Evolutionary conservation across 805 yeast species (phyloP), one percentile per base, ranked within the genome.

Genomic region (Hanseniaspora guilliermondii): DNA sequence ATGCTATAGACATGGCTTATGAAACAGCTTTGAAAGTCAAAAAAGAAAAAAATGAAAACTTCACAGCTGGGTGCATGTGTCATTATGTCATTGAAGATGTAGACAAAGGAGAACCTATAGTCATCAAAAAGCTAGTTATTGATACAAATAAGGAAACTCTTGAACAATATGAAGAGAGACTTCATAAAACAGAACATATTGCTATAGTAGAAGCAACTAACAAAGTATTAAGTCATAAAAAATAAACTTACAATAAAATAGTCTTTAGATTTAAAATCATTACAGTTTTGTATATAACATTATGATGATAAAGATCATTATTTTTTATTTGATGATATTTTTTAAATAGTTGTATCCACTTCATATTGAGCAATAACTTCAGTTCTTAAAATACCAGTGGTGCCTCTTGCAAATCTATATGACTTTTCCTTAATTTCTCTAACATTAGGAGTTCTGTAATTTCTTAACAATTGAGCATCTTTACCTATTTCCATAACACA

Each of bases 1-100:
- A 87, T 70, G 97, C 98, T 11, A 93, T 93, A 57, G 96, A 93
- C 62, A 75, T 97, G 63, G 95, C 97, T 0, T 93, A 94, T 91
- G 74, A 87, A 62, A 95, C 94, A 12, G 96, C 96, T 38, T 96
- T 89, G 64, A 79, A 79, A 27, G 45, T 56, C 2, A 57, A 57
- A 12, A 56, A 59, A 38, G 96, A 96, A 8, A 44, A 32, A 2
- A 47, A 47, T 22, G 38, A 52, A 27, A 52, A 35, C 6, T 76
- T 79, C 60, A 78, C 82, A 52, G 96, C 94, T 16, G 98, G 98
- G 1, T 85, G 93, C 53, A 93, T 93, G 98, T 85, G 93, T 45
- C 98, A 93, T 71, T 79, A 84, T 64, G 97, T 93, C n/a, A 89
- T 93, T 60, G 86, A 88, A 47, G 95, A 86, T 62, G 98, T 93